These are phyloP conservation scores for Ehretia macrophylla DNA, from an alignment of 257 asterid genomes.

Conservation along the genomic window DNA sequence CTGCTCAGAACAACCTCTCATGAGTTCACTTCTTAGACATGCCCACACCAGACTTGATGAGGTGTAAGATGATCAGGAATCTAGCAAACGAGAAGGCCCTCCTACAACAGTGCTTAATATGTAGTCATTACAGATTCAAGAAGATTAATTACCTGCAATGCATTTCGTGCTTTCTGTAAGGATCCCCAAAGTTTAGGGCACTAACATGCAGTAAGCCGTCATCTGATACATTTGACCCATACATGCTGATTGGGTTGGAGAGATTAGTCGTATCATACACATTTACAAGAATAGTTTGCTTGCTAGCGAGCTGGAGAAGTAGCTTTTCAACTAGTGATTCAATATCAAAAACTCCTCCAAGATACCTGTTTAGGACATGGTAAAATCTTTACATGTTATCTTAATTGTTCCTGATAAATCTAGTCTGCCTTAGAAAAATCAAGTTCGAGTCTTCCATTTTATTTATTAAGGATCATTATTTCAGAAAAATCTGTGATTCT, in stretches of 20 bases:
- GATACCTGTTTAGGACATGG: slow-evolving; percentile 58
- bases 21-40: not conserved
- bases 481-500: too few relatives aligned
- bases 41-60: too few relatives aligned
- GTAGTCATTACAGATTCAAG: not conserved
- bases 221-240: slow-evolving; percentile 52
- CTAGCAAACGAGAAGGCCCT: too few relatives aligned
- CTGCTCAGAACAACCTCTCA: not conserved
- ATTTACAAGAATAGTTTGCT: slow-evolving; percentile 83
- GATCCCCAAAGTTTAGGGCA: slow-evolving; percentile 91
- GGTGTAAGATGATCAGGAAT: too few relatives aligned
- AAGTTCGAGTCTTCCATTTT: too few relatives aligned
- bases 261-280: slow-evolving; percentile 76
- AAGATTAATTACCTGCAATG: slow-evolving; percentile 67
- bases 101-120: too few relatives aligned
- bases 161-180: slow-evolving; percentile 92
- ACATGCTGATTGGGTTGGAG: slow-evolving; percentile 85
- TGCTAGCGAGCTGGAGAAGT: slow-evolving; percentile 97
- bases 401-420: slow-evolving; percentile 38
- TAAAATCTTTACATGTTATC: slow-evolving; percentile 30
- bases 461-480: too few relatives aligned
- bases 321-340: slow-evolving; percentile 97
- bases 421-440: too few relatives aligned
- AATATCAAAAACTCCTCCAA: slow-evolving; percentile 93
- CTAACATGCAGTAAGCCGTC: slow-evolving; percentile 62